Evolutionary conservation across 805 yeast genomes (phyloP).

Genomic region (Candida pseudofarinosa): DNA sequence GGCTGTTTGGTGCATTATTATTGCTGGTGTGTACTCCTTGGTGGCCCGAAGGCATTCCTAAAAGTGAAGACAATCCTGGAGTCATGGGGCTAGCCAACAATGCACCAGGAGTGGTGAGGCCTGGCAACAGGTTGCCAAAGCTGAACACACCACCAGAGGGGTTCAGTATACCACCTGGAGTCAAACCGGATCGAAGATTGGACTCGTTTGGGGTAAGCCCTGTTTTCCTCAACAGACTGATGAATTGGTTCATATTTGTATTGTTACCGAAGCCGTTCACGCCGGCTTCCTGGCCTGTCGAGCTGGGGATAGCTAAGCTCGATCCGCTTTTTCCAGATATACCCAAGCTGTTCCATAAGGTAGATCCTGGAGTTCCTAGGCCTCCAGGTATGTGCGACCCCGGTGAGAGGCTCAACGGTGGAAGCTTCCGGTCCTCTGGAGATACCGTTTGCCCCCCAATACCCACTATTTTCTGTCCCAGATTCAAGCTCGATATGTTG

Average conservation of each 20-base stretch:
- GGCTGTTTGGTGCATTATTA: neutral
- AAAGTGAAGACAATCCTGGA: conserved; percentile 42
- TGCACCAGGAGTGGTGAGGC: conserved; percentile 36
- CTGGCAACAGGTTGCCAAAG: conserved; percentile 33
- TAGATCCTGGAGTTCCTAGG: conserved; percentile 46
- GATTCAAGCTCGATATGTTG: conserved; percentile 24
- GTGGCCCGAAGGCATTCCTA: conserved; percentile 23
- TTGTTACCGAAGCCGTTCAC: conserved; percentile 7
- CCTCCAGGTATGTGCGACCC: conserved; percentile 38
- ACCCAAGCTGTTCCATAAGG: conserved; percentile 45
- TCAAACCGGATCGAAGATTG: conserved; percentile 63
- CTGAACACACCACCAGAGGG: conserved; percentile 28
- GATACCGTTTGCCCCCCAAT: conserved; percentile 46
- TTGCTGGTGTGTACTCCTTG: neutral
- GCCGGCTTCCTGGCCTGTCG: neutral
- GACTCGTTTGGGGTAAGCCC: conserved; percentile 80
- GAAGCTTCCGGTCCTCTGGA: conserved; percentile 58
- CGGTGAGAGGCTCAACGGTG: conserved; percentile 49
- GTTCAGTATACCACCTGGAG: conserved; percentile 49
- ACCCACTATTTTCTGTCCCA: conserved; percentile 14
- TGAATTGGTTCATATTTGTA: conserved; percentile 21
- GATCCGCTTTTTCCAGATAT: conserved; percentile 32
- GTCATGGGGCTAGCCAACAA: conserved; percentile 43
- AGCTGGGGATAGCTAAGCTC: conserved; percentile 1
- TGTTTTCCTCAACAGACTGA: conserved; percentile 37